These are phyloP conservation scores for Populus trichocarpa DNA, from an alignment of 441 rosid genomes.

Conservation along the genomic window DNA sequence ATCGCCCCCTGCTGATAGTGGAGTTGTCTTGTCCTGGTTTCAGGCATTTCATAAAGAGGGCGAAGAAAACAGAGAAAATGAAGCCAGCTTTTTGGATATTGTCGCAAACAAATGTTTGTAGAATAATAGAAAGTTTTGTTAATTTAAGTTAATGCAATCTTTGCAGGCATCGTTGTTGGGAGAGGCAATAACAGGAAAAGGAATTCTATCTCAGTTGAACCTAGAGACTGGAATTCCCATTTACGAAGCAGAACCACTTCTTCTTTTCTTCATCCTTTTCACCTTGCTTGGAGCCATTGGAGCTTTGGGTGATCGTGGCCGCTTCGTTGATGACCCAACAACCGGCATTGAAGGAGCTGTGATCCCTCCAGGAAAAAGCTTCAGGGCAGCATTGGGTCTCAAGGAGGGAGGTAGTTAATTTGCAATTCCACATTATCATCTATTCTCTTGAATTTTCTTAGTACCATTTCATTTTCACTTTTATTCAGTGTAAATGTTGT, in stretches of 20 bases:
- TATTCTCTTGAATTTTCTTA: too few species aligned
- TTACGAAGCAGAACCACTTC: conserved; percentile 94
- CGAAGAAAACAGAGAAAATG: background rate
- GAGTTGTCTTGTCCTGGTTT: background rate
- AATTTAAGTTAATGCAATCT: background rate
- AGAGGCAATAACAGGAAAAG: conserved; percentile 86
- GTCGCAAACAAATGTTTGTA: background rate
- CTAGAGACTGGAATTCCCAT: conserved; percentile 89
- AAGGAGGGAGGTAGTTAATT: conserved; percentile 67
- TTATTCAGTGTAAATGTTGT: background rate
- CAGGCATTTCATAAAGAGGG: background rate
- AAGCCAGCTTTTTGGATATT: background rate
- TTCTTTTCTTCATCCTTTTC: conserved; percentile 89
- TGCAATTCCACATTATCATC: too few species aligned
- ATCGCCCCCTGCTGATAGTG: background rate
- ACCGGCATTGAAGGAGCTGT: conserved; percentile 72
- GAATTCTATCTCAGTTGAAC: conserved; percentile 75
- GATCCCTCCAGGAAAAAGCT: conserved; percentile 71
- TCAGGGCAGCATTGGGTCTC: conserved; percentile 70
- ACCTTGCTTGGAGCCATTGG: conserved; percentile 95
- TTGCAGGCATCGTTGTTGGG: conserved; percentile 82
- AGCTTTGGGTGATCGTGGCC: conserved; percentile 87
- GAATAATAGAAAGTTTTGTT: too few species aligned
- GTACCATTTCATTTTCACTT: background rate
- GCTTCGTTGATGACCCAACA: conserved; percentile 71